Conservation (phyloP, 768 basidiomycete genomes). For the Pleurotus cornucopiae region DNA sequence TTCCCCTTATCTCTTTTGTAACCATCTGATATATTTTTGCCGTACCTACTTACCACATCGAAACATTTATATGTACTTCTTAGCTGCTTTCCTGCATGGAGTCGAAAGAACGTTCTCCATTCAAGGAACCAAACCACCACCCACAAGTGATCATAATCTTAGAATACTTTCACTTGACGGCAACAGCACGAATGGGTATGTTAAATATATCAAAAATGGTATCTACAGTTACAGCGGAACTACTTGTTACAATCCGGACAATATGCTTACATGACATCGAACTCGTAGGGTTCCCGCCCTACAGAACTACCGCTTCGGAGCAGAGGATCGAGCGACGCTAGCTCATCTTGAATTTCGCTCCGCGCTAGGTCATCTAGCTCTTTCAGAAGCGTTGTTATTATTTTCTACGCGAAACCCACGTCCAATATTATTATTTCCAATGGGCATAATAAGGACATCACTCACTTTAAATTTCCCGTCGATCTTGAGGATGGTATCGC, state of each 20-base stretch:
- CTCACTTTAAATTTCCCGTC: constrained; percentile 82
- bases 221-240: too few species aligned
- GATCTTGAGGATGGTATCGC: constrained; percentile 75
- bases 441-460: constrained; percentile 2
- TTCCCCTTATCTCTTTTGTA: neutral
- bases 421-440: neutral
- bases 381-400: constrained; percentile 72
- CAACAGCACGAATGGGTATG: too few species aligned
- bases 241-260: too few species aligned
- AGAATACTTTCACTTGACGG: too few species aligned
- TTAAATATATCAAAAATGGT: too few species aligned
- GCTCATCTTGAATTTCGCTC: constrained; percentile 76
- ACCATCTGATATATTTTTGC: neutral
- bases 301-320: constrained; percentile 49
- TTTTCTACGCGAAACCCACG: constrained; percentile 52
- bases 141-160: too few species aligned
- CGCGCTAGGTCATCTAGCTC: constrained; percentile 83
- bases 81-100: neutral
- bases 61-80: neutral
- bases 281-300: constrained; percentile 25
- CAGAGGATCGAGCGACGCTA: constrained; percentile 77
- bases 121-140: too few species aligned
- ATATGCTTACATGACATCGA: constrained; percentile 22
- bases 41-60: neutral
- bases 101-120: too few species aligned